phyloP scores from a whole-genome alignment of 192 early-diverging fungal genomes.

The Obelidium mucronatum region DNA sequence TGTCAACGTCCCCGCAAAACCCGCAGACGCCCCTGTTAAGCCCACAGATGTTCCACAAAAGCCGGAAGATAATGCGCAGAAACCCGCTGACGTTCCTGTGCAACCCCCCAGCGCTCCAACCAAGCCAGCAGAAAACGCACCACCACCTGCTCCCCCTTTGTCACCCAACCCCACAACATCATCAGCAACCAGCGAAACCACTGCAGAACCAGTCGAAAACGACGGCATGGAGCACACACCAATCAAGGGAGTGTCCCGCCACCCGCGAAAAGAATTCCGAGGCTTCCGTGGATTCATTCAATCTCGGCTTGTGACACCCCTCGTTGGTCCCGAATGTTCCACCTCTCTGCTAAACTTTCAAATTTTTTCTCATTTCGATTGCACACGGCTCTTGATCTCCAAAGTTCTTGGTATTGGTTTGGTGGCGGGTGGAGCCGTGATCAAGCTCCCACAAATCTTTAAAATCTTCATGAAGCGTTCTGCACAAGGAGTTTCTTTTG shows the following conservation, averaged over 20 bases:
- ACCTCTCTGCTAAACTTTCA: conserved; percentile 78
- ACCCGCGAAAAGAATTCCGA: conserved; percentile 25
- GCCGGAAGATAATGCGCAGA: not conserved
- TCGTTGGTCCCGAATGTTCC: conserved; percentile 84
- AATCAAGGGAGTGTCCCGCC: conserved; percentile 8
- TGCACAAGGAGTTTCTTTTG: conserved; percentile 81
- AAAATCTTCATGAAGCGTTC: conserved; percentile 82
- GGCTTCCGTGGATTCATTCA: conserved; percentile 32
- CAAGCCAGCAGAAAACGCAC: not conserved
- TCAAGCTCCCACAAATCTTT: conserved; percentile 96
- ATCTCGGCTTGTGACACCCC: conserved; percentile 50
- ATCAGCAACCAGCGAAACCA: not conserved
- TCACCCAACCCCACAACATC: not conserved
- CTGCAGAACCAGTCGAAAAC: not conserved
- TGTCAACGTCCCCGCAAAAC: not conserved
- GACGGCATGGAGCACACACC: conserved; percentile 2
- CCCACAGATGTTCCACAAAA: not conserved
- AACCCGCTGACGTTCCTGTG: not conserved
- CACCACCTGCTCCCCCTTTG: not conserved
- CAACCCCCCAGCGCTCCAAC: not conserved
- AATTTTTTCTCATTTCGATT: conserved; percentile 71
- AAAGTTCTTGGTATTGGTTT: conserved; percentile 96
- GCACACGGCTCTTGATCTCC: conserved; percentile 83
- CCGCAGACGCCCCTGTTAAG: not conserved
- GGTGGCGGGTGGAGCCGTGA: conserved; percentile 88